Percentiles rank a stretch among this genome's conserved stretches.
Evolutionary conservation across 495 filamentous ascomycete genomes (phyloP).

Genomic region (Aspergillus kassunensis): DNA sequence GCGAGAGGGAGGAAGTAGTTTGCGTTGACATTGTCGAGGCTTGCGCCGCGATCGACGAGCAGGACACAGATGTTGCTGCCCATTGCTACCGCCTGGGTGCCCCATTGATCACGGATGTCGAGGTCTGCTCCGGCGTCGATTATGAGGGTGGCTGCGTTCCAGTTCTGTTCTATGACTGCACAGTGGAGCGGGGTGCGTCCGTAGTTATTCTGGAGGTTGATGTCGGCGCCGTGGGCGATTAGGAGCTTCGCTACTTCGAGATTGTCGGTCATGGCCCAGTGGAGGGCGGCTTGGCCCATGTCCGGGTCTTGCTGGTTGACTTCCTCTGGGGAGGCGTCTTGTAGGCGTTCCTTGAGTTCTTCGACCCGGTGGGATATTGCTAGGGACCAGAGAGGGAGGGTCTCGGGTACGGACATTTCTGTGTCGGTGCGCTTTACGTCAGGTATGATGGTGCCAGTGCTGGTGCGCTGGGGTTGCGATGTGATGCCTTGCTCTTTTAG

Average conservation of each 20-base stretch:
- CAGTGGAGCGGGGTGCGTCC: conserved; percentile 2
- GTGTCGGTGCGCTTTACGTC: background rate
- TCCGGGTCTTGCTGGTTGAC: conserved; percentile 7
- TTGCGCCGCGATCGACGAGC: background rate
- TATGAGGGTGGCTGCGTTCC: background rate
- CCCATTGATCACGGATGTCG: background rate
- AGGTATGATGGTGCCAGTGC: background rate
- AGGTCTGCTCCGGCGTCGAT: background rate
- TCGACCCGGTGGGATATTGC: background rate
- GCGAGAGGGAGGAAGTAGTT: background rate
- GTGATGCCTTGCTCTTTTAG: background rate
- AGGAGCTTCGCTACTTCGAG: background rate
- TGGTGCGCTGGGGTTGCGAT: background rate
- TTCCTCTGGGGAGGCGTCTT: background rate
- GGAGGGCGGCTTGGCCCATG: conserved; percentile 9
- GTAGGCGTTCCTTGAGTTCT: background rate
- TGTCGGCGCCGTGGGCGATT: background rate
- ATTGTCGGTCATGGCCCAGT: background rate
- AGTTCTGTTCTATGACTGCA: background rate
- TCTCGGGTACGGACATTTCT: background rate
- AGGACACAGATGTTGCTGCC: background rate
- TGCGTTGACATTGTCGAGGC: background rate
- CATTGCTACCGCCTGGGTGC: background rate
- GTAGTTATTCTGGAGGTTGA: conserved; percentile 2
- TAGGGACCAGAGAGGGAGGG: conserved; percentile 5